These are phyloP conservation scores for Curvularia verruculosa DNA, from an alignment of 2,329 filamentous ascomycete species.

Conservation along the genomic window DNA sequence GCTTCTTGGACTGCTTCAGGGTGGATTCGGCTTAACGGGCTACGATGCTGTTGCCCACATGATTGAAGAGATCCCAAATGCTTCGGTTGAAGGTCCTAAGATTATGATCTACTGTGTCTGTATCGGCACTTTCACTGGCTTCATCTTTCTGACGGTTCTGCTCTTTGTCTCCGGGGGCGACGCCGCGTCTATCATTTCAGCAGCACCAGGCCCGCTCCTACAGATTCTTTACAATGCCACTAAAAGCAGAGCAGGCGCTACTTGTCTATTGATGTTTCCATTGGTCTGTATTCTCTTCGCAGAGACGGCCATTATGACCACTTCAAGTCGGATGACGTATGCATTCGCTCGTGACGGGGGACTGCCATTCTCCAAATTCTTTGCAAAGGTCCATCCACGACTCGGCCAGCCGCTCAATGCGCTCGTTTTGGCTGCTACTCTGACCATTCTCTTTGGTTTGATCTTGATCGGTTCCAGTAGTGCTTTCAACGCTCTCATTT, in stretches of 20 bases:
- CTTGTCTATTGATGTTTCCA: slow-evolving; percentile 71
- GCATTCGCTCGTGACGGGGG: slow-evolving; percentile 72
- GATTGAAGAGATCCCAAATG: slow-evolving; percentile 66
- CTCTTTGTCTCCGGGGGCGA: slow-evolving; percentile 67
- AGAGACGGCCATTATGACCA: slow-evolving; percentile 68
- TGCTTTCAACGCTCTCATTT: slow-evolving; percentile 74
- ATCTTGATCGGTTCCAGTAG: slow-evolving; percentile 71
- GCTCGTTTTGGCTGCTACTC: slow-evolving; percentile 63
- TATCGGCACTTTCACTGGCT: slow-evolving; percentile 68
- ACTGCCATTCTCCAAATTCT: slow-evolving; percentile 65
- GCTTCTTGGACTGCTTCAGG: slow-evolving; percentile 59
- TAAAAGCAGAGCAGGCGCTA: slow-evolving; percentile 63
- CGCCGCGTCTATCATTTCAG: slow-evolving; percentile 61
- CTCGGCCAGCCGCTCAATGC: slow-evolving; percentile 71
- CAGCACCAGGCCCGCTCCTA: slow-evolving; percentile 63
- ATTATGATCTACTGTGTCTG: slow-evolving; percentile 70
- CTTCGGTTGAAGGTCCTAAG: slow-evolving; percentile 64
- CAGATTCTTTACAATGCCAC: slow-evolving; percentile 70
- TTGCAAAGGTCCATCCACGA: slow-evolving; percentile 65
- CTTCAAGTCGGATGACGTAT: slow-evolving; percentile 69
- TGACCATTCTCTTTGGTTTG: slow-evolving; percentile 71
- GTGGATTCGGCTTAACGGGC: slow-evolving; percentile 61
- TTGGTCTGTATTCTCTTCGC: slow-evolving; percentile 69
- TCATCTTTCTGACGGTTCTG: slow-evolving; percentile 66
- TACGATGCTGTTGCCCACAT: slow-evolving; percentile 62